A percentile compares a stretch with the other conserved stretches of the same genome.
Conservation (phyloP, 306 rosid genomes). For the Inga oerstediana region DNA sequence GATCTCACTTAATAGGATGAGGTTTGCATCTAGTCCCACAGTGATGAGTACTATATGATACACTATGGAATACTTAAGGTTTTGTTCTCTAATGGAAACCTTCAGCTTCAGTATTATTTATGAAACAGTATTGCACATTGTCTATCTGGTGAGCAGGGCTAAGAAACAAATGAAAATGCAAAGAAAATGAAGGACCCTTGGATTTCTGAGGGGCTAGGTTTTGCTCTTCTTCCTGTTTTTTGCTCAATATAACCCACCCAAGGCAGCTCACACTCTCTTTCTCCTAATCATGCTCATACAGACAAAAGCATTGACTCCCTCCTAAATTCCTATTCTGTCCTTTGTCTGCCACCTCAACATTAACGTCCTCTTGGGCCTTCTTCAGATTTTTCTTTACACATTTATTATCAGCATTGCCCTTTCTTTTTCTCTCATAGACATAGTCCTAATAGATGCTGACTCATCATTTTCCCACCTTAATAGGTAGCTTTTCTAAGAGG, state of each 20-base stretch:
- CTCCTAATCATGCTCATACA: background rate
- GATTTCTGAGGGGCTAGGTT: background rate
- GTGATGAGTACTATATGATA: background rate
- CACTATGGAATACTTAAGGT: background rate
- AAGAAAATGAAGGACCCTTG: background rate
- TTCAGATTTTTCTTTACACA: background rate
- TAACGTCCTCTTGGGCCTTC: background rate
- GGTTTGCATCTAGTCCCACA: background rate
- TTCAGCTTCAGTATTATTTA: background rate
- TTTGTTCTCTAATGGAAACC: background rate
- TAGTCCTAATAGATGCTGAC: background rate
- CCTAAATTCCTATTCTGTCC: background rate
- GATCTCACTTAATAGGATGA: background rate
- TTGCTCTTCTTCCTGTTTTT: background rate
- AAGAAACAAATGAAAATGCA: background rate
- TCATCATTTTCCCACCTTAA: background rate
- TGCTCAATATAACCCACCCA: background rate
- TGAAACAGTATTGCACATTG: background rate
- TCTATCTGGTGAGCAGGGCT: background rate
- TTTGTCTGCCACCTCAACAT: background rate
- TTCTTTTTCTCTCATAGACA: background rate
- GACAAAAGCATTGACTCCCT: background rate
- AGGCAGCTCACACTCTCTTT: background rate
- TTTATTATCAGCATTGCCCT: background rate
- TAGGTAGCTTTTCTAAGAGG: background rate